These are phyloP conservation scores for Casuarina cunninghamiana DNA, from an alignment of 306 rosid genomes.

Conservation along the genomic window DNA sequence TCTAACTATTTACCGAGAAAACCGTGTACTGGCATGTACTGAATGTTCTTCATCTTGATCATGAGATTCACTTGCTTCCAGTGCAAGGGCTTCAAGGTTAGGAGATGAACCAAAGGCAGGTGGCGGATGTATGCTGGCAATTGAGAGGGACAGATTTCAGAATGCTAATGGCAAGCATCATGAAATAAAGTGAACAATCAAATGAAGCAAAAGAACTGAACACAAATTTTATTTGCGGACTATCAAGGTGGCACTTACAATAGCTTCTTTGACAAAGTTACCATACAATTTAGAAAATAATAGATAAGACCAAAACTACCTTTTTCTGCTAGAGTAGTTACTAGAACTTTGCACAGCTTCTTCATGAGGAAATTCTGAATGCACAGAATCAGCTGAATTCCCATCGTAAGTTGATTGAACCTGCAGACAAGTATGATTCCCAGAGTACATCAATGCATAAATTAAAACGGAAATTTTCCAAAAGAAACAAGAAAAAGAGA, in stretches of 20 bases:
- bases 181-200: constrained; percentile 16
- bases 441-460: constrained; percentile 18
- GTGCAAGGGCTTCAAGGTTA: constrained; percentile 95
- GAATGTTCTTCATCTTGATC: constrained; percentile 65
- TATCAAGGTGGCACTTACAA: constrained; percentile 12
- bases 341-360: constrained; percentile 61
- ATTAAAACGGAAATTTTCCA: neutral
- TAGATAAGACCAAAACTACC: constrained; percentile 43
- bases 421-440: constrained; percentile 49
- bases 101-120: constrained; percentile 99
- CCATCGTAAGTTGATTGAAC: constrained; percentile 67
- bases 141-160: constrained; percentile 30
- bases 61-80: constrained; percentile 54
- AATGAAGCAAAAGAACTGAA: neutral
- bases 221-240: constrained; percentile 6
- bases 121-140: constrained; percentile 79
- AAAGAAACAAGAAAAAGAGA: neutral
- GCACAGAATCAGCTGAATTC: constrained; percentile 43
- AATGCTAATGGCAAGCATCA: constrained; percentile 18
- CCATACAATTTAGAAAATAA: constrained; percentile 17
- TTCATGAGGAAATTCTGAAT: constrained; percentile 42
- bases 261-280: constrained; percentile 16
- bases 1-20: constrained; percentile 51
- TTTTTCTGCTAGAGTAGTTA: constrained; percentile 49
- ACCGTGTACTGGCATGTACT: constrained; percentile 55